Conservation (phyloP, 1,284 basidiomycete genomes). For the Marasmius oreades region DNA sequence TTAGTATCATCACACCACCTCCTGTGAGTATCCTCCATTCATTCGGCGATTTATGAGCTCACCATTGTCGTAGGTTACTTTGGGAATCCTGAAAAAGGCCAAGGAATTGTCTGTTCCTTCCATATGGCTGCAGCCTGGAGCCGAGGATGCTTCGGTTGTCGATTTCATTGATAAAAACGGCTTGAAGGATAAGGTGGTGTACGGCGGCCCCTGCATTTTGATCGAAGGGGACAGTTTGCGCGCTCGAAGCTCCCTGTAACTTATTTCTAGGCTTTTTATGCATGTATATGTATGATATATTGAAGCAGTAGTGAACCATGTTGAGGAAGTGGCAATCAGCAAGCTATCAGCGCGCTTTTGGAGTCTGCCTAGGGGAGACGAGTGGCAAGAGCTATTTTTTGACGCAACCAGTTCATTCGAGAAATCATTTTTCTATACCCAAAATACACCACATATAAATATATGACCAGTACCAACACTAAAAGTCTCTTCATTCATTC, state of each 20-base stretch:
- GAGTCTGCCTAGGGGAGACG: no score
- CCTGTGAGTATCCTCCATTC: slow-evolving; percentile 37
- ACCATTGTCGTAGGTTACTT: slow-evolving; percentile 50
- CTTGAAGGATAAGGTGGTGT: slow-evolving; percentile 59
- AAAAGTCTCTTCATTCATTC: slow-evolving; percentile 7
- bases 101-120: slow-evolving; percentile 59
- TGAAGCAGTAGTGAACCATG: no score
- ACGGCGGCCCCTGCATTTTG: slow-evolving; percentile 75
- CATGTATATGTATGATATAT: no score
- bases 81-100: slow-evolving; percentile 60
- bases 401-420: no score
- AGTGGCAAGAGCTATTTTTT: no score
- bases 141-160: slow-evolving; percentile 54
- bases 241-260: not conserved
- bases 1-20: slow-evolving; percentile 78
- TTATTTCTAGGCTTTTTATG: no score
- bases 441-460: no score
- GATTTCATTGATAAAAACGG: slow-evolving; percentile 45
- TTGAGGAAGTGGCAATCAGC: no score
- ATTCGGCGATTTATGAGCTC: not conserved
- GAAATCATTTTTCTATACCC: no score
- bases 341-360: no score
- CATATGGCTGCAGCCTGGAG: slow-evolving; percentile 86
- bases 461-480: no score
- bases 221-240: slow-evolving; percentile 61